Evolutionary conservation across 108 stramenopile species (phyloP).

Genomic region (Thalassiosira profunda): DNA sequence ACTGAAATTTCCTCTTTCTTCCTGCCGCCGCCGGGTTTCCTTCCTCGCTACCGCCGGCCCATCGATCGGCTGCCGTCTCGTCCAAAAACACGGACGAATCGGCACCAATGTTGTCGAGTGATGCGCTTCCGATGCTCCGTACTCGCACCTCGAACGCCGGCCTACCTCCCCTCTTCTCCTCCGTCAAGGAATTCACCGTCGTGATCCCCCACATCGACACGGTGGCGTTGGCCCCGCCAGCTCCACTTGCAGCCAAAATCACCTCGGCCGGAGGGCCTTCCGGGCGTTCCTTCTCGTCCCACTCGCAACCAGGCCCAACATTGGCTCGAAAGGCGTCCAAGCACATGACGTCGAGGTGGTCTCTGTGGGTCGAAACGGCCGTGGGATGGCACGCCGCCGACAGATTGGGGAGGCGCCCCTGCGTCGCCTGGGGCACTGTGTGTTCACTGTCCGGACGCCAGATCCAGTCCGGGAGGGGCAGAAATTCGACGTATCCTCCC

Average conservation of each 20-base stretch:
- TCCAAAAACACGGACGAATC: conserved; percentile 58
- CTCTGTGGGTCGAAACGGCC: conserved; percentile 58
- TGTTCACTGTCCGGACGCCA: conserved; percentile 46
- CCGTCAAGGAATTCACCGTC: not conserved
- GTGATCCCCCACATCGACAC: too few species aligned
- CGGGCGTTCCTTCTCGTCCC: conserved; percentile 45
- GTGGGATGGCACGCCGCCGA: conserved; percentile 15
- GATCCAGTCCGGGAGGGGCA: conserved; percentile 65
- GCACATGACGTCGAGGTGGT: conserved; percentile 63
- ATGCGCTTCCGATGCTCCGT: conserved; percentile 21
- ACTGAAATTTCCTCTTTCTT: conserved; percentile 4
- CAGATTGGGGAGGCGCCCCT: conserved; percentile 18
- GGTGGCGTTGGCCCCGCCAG: conserved; percentile 13
- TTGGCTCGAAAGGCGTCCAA: conserved; percentile 63
- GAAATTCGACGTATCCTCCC: conserved; percentile 79
- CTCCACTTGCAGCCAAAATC: conserved; percentile 72
- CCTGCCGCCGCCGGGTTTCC: not conserved
- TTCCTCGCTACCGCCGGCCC: conserved; percentile 3
- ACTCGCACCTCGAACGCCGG: not conserved
- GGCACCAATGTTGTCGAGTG: conserved; percentile 46
- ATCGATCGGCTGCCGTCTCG: conserved; percentile 17
- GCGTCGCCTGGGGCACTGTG: not conserved
- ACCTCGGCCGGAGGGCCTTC: conserved; percentile 59
- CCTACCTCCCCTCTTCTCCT: not conserved
- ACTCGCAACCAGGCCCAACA: conserved; percentile 38